Conservation (phyloP, 768 basidiomycete species). For the Boletellus ananas region DNA sequence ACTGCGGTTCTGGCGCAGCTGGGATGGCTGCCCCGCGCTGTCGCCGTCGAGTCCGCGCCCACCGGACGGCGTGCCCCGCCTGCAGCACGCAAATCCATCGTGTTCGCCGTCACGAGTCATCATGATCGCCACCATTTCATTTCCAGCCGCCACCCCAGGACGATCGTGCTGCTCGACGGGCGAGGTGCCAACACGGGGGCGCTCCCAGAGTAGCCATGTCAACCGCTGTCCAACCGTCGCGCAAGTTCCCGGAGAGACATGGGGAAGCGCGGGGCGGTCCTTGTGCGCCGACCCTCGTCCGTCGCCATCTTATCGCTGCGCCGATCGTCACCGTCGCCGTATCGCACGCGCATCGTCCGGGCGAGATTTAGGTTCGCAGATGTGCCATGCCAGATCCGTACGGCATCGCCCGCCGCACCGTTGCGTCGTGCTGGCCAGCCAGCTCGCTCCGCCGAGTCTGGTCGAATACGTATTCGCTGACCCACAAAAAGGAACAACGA, state of each 20-base stretch:
- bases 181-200: not conserved
- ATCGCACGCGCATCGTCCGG: not conserved
- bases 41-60: slow-evolving; percentile 1
- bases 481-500: slow-evolving; percentile 9
- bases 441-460: slow-evolving; percentile 15
- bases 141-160: slow-evolving; percentile 6
- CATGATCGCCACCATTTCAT: slow-evolving; percentile 14
- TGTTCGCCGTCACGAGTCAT: not conserved
- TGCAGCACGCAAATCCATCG: not conserved
- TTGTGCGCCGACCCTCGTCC: slow-evolving; percentile 3
- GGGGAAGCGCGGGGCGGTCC: not conserved
- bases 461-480: slow-evolving; percentile 17
- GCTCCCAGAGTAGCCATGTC: slow-evolving; percentile 17
- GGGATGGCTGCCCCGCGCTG: slow-evolving; percentile 1
- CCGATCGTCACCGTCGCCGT: too few species aligned
- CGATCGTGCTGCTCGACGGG: not conserved
- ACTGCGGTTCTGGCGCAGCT: slow-evolving; percentile 6
- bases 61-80: not conserved
- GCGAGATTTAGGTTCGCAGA: slow-evolving; percentile 4
- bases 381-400: slow-evolving; percentile 3
- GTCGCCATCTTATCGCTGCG: not conserved
- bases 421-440: slow-evolving; percentile 5
- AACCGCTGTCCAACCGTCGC: slow-evolving; percentile 9
- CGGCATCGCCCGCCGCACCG: not conserved
- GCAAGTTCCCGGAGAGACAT: slow-evolving; percentile 3